Evolutionary conservation across 176 grass and related monocot species (phyloP).

Genomic region (Musa troglodytarum): DNA sequence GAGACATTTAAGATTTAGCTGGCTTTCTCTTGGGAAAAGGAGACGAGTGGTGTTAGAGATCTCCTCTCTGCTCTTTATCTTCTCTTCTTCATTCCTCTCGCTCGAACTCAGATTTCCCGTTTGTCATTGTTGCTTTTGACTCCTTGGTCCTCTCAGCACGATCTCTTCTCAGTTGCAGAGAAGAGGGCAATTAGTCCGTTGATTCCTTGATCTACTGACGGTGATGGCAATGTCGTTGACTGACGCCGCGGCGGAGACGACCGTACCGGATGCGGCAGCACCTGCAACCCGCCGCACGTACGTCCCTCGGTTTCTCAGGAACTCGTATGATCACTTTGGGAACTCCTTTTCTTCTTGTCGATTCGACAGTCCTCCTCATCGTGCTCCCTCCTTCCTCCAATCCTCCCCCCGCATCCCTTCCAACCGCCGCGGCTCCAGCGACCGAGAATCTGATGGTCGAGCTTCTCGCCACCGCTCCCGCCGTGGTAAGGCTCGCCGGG

Average conservation of each 20-base stretch:
- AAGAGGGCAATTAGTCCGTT: no score
- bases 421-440: not conserved
- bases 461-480: not conserved
- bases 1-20: no score
- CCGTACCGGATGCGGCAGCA: not conserved
- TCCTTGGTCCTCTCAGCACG: no score
- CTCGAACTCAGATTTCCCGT: no score
- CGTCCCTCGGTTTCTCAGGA: not conserved
- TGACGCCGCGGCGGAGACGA: not conserved
- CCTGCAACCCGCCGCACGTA: not conserved
- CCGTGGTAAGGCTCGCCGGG: not conserved
- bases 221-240: not conserved
- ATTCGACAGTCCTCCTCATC: not conserved
- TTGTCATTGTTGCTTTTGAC: no score
- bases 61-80: no score
- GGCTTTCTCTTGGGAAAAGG: no score
- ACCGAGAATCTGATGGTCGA: not conserved
- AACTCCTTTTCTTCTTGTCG: not conserved
- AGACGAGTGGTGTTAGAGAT: no score
- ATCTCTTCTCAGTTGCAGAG: no score
- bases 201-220: no score
- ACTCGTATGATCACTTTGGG: not conserved
- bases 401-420: not conserved
- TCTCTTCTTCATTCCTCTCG: no score
- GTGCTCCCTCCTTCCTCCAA: not conserved